Evolutionary conservation across 2,329 filamentous ascomycete species (phyloP), one percentile per base, ranked within the genome.

Genomic region (Zopfia rhizophila): DNA sequence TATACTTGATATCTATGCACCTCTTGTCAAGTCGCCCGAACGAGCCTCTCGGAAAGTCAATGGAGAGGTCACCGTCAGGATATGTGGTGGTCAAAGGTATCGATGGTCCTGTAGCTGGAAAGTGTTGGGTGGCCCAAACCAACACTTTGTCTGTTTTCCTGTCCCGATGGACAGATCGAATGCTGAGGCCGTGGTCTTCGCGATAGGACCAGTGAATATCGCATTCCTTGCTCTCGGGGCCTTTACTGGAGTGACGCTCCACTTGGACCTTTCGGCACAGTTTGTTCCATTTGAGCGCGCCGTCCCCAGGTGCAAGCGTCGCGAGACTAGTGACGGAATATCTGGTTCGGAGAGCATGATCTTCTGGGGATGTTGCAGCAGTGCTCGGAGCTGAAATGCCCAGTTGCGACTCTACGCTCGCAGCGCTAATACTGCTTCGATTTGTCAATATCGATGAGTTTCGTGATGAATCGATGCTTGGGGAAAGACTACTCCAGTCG

Each of bases 1-100:
- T 62, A 38, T 68, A 69, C 31, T 65, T 68, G 36, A 69, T 59
- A 24, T 67, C 63, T 3, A 40, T 61, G 18, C 53, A 66, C 10
- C 56, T 41, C 32, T 63, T 67, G 5, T 65, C 56, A 1, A 67
- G 43, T 21, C 48, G 52, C 0, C 66, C 63, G 31, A 56, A 65
- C 1, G 63, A 67, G 13, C 30, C 19, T 11, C 58, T 48, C 3
- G 66, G 66, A 32, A 68, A 69, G 40, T 68, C 63, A 12, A 69
- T 57, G 1, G 64, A 67, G 6, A 65, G 43, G 18, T 63, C 58
- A 10, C 57, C 63, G 19, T 67, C 63, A 1, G 38, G 28, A 35
- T 59, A 55, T 0, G 57, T 57, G 4, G 65, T 69, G 10, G 63
- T 67, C 21, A 62, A 56, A 7, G 66, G 66, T 18, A 67, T 67